These are phyloP conservation scores for Suillus brevipes DNA, from an alignment of 768 basidiomycete genomes.

Conservation along the genomic window DNA sequence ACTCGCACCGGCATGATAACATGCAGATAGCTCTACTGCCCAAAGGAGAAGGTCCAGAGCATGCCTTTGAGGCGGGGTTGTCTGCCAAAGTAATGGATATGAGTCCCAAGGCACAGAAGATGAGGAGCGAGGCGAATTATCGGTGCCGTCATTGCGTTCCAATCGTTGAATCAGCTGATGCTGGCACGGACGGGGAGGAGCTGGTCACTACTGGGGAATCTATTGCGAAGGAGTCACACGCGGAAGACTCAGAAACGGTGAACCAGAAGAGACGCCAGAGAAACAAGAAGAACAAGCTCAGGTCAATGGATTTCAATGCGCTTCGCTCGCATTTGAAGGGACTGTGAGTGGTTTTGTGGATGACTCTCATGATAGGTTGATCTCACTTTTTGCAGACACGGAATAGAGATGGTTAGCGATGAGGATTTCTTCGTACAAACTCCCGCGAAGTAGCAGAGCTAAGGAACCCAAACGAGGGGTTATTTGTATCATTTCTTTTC, in stretches of 20 bases:
- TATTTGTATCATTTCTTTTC: neutral
- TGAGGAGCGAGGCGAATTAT: slow-evolving; percentile 41
- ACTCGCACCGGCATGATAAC: slow-evolving; percentile 61
- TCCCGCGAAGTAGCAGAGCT: slow-evolving; percentile 1
- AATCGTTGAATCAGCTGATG: neutral
- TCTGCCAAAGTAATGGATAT: slow-evolving; percentile 20
- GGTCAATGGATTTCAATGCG: slow-evolving; percentile 52
- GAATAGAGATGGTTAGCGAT: slow-evolving; percentile 45
- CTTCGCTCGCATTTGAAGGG: slow-evolving; percentile 61
- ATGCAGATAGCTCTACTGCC: slow-evolving; percentile 43
- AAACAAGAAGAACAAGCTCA: slow-evolving; percentile 13
- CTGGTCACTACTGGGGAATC: neutral
- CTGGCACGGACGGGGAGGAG: neutral
- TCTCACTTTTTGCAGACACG: slow-evolving; percentile 43
- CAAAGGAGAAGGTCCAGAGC: slow-evolving; percentile 4
- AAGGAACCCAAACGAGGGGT: neutral
- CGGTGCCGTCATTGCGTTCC: slow-evolving; percentile 55
- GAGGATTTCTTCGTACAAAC: slow-evolving; percentile 49
- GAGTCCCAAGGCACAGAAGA: slow-evolving; percentile 20
- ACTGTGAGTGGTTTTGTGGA: slow-evolving; percentile 44
- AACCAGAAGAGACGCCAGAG: slow-evolving; percentile 7
- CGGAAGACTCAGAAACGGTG: neutral
- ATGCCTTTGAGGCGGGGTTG: slow-evolving; percentile 27
- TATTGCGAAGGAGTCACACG: neutral
- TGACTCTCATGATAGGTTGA: slow-evolving; percentile 9